These are phyloP conservation scores for Candida nitratophila DNA, from an alignment of 805 yeast genomes.

Conservation along the genomic window DNA sequence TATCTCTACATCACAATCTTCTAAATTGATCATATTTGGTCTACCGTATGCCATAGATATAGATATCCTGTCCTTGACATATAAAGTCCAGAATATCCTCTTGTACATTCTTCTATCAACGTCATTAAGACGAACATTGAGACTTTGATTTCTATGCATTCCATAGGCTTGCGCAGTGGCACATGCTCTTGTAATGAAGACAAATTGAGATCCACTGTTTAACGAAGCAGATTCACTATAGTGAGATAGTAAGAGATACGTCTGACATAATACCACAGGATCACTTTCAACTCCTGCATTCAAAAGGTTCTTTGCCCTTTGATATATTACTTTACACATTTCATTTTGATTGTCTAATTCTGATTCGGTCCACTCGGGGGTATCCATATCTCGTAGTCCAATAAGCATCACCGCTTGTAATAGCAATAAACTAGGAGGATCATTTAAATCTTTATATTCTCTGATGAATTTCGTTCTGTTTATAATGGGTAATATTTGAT, in stretches of 20 bases:
- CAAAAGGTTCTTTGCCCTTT: constrained; percentile 56
- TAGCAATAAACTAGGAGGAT: constrained; percentile 57
- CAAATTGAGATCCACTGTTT: constrained; percentile 47
- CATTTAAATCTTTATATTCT: constrained; percentile 46
- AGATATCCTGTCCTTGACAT: constrained; percentile 56
- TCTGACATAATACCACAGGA: constrained; percentile 54
- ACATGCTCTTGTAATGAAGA: constrained; percentile 69
- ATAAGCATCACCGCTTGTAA: constrained; percentile 58
- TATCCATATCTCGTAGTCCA: constrained; percentile 55
- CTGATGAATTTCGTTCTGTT: constrained; percentile 56
- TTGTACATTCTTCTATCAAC: constrained; percentile 41
- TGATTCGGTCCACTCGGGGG: constrained; percentile 43
- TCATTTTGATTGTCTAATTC: constrained; percentile 38
- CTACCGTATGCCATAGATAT: constrained; percentile 66
- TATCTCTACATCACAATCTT: constrained; percentile 78
- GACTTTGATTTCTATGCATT: constrained; percentile 44
- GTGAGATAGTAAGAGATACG: constrained; percentile 46
- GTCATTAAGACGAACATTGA: constrained; percentile 4
- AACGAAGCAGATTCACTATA: background rate
- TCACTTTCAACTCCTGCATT: constrained; percentile 66
- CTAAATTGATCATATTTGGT: constrained; percentile 60
- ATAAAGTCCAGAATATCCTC: constrained; percentile 73
- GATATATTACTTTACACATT: constrained; percentile 22
- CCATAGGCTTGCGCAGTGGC: constrained; percentile 73
- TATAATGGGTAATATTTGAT: constrained; percentile 63